Evolutionary conservation across 805 yeast genomes (phyloP), one percentile per base, ranked within the genome.

Genomic region (Candida silvicultrix): DNA sequence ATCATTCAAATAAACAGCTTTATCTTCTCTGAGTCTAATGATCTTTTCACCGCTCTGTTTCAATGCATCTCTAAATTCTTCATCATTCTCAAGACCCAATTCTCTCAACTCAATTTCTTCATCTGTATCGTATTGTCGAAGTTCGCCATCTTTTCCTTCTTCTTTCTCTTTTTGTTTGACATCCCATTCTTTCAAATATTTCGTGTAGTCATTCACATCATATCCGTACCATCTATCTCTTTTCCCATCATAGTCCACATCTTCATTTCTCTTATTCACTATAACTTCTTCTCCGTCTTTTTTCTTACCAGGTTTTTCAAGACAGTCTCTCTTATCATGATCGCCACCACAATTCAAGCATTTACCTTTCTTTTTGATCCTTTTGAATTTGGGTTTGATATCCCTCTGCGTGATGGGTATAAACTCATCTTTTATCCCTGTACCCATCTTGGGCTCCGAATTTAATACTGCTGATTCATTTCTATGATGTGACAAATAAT

Each of bases 1-100:
- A 39, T 81, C 73, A 58, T 78, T 67, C 55, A 78, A 57, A 69
- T 88, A 79, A 50, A 78, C 63, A n/a, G 96, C 95, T 36, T 79
- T 79, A 57, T 89, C 96, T 49, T 81, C 85, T 45, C 90, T 60
- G 29, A 85, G 78, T 42, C 96, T 65, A 0, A 85, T 73, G 9
- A 76, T 62, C 44, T 66, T 68, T 58, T 60, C 74, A 67, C 58
- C 64, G 49, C 42, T 66, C 62, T 53, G 65, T 66, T 53, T 68
- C 69, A 41, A 60, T 50, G 21, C 50, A 6, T 22, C 25, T 40
- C 15, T 35, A 2, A 20, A 12, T 4, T 45, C 40, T 19, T 38
- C 28, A 6, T 49, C 52, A n/a, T 57, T 57, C 57, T 59, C 54
- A 4, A 59, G 42, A 3, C 75, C 76, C 25, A 70, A 51, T 49